Evolutionary conservation across 108 stramenopile species (phyloP), one percentile per base, ranked within the genome.

Genomic region (Thalassiosira profunda): DNA sequence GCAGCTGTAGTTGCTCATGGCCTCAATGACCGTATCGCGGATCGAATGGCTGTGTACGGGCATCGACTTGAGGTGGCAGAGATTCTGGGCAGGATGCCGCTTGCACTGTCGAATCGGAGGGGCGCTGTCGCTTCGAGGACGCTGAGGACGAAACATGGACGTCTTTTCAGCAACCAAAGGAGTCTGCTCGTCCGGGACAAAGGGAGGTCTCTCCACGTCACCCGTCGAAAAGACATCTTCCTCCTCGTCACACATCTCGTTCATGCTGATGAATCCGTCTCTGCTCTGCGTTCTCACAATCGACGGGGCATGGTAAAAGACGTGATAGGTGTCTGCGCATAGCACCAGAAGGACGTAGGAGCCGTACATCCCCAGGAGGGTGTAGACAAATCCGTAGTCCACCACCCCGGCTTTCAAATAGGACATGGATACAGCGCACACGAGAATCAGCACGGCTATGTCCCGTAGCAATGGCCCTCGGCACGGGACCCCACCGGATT

Each of bases 401-500:
- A 95, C 64, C 2, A 66, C 55, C 18, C 94, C 94, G 0, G 42
- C 21, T 0, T 74, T 43, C 49, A 95, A 66, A 38, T 76, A 72
- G 2, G 26, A 58, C 82, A 86, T 84, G 14, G 90, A 85, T 0
- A 95, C 76, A 14, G 78, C 51, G 8, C 81, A 76, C 7, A 93
- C 86, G 21, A 95, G 21, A n/a, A 75, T 40, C 24, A 92, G 67
- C 6, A 88, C 84, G 23, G 69, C 63, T 21, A 95, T 85, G 69
- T 97, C 96, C 25, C 96, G 73, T 14, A 97, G 67, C 28, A 97
- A 68, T 0, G 96, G 90, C 24, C 93, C 93, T 26, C 85, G 81
- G 73, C 91, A 95, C 35, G 85, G 81, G 11, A 94, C 93, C 7
- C 91, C 95, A 18, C 62, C 76, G 10, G 86, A 21, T 25, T 43